Conservation (phyloP, 805 yeast species). For the Teunomyces aglyptinius region DNA sequence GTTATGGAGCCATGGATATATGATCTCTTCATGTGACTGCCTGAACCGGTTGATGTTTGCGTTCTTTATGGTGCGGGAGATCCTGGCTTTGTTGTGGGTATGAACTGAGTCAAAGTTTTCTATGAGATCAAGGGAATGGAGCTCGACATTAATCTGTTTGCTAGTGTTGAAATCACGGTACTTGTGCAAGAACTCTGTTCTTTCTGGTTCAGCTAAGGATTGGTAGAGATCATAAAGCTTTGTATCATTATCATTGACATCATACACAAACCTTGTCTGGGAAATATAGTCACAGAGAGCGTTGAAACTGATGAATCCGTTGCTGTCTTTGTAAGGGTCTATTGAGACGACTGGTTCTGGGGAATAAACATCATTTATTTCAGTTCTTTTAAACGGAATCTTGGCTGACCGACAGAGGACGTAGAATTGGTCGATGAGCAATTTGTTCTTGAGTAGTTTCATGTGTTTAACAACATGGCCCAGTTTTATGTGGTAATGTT, state of each 20-base stretch:
- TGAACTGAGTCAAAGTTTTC: slow-evolving; percentile 10
- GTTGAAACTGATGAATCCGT: slow-evolving; percentile 20
- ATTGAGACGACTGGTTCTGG: slow-evolving; percentile 6
- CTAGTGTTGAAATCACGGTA: slow-evolving; percentile 22
- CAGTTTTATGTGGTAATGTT: slow-evolving; percentile 5
- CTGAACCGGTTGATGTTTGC: slow-evolving; percentile 7
- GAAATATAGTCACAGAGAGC: slow-evolving; percentile 24
- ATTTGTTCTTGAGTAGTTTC: not conserved
- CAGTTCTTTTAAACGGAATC: not conserved
- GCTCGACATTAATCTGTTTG: slow-evolving; percentile 32
- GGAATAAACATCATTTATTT: not conserved
- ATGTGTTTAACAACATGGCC: not conserved
- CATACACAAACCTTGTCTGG: slow-evolving; percentile 11
- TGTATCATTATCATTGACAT: not conserved
- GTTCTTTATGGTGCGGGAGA: not conserved
- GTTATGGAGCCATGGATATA: slow-evolving; percentile 14
- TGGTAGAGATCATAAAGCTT: slow-evolving; percentile 22
- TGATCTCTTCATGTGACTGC: slow-evolving; percentile 8
- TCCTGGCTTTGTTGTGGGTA: slow-evolving; percentile 1
- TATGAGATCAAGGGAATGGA: slow-evolving; percentile 15
- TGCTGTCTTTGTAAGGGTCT: slow-evolving; percentile 11
- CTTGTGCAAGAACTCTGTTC: slow-evolving; percentile 20
- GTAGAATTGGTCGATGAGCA: not conserved
- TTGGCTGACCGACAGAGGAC: not conserved
- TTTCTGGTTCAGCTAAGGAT: slow-evolving; percentile 10